Evolutionary conservation across 2,329 filamentous ascomycete genomes (phyloP), one percentile per base, ranked within the genome.

Genomic region (Ophiocordyceps australis): DNA sequence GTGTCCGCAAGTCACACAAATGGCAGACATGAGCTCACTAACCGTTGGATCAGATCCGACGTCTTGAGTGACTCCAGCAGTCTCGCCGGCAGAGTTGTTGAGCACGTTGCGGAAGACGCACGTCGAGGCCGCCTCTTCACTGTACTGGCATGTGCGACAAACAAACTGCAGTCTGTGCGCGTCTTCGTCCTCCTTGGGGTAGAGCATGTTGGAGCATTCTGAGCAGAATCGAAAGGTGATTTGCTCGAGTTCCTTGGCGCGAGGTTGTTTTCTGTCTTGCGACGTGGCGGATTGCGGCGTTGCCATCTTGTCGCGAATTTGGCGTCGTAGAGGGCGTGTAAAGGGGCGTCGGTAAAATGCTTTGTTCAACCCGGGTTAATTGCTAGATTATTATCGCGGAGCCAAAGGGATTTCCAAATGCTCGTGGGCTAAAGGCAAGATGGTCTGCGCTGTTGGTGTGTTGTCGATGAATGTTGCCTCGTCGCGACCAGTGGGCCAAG

Each of bases 1-100:
- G 28, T 33, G 29, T 35, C 59, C 61, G 39, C 62, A 66, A 31
- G 49, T 43, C 28, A 59, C 44, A 45, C 60, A 67, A 32, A 55
- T 35, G 30, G 50, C 35, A 33, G 44, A 46, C 44, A 50, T 45
- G 46, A 50, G 38, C 39, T 54, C 47, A 93, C 86, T 69, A 76
- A 98, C 86, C 73, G 91, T 98, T 55, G 89, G 89, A 67, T 98
- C 89, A 46, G 81, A 85, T 47, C 77, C 82, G 44, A 98, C 85
- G 57, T 98, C 91, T 54, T 92, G 82, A 33, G 86, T 94, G 42
- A 95, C 86, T 56, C 91, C 89, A 31, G 89, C 86, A 21, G 86
- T 95, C 56, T 94, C 89, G 43, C 85, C 83, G 15, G 86, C 79
- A 32, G 81, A 78, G 47, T 77, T 91, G 55, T 82, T 82, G 42